These are phyloP conservation scores for Saturnispora dispora DNA, from an alignment of 805 yeast genomes.

Conservation along the genomic window DNA sequence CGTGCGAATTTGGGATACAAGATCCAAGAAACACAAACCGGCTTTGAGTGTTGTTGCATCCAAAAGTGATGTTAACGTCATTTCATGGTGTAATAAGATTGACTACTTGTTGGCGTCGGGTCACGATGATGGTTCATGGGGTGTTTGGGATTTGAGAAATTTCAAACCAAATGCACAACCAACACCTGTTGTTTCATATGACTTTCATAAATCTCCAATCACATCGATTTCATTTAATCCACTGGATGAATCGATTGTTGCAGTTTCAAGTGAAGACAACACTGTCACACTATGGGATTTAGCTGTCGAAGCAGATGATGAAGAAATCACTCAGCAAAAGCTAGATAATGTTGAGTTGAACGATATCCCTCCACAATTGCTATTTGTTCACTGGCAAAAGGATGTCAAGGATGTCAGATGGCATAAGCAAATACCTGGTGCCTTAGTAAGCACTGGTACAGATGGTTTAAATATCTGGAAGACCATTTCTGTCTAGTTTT, in stretches of 20 bases:
- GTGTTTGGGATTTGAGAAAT: slow-evolving; percentile 93
- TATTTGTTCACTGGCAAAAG: slow-evolving; percentile 97
- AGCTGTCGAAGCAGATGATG: slow-evolving; percentile 98
- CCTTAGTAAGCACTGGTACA: slow-evolving; percentile 87
- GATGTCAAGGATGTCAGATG: slow-evolving; percentile 97
- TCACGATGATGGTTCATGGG: slow-evolving; percentile 96
- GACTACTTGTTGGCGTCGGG: slow-evolving; percentile 88
- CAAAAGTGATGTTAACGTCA: slow-evolving; percentile 79
- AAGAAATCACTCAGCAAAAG: slow-evolving; percentile 82
- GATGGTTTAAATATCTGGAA: slow-evolving; percentile 95
- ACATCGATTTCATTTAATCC: slow-evolving; percentile 95
- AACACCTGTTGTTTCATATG: slow-evolving; percentile 87
- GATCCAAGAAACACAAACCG: slow-evolving; percentile 86
- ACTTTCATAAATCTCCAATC: slow-evolving; percentile 88
- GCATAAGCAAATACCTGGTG: slow-evolving; percentile 96
- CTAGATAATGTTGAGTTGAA: slow-evolving; percentile 69
- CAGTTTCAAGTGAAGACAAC: slow-evolving; percentile 93
- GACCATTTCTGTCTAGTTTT: slow-evolving; percentile 76
- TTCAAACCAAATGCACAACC: slow-evolving; percentile 53
- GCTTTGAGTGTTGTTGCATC: slow-evolving; percentile 81
- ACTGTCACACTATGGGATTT: slow-evolving; percentile 97
- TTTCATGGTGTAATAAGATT: slow-evolving; percentile 88
- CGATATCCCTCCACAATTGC: slow-evolving; percentile 89
- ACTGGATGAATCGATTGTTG: slow-evolving; percentile 87
- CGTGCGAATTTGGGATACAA: slow-evolving; percentile 92